Base-by-base conservation (phyloP, 306 rosid genomes). In the Comarum palustre region DNA sequence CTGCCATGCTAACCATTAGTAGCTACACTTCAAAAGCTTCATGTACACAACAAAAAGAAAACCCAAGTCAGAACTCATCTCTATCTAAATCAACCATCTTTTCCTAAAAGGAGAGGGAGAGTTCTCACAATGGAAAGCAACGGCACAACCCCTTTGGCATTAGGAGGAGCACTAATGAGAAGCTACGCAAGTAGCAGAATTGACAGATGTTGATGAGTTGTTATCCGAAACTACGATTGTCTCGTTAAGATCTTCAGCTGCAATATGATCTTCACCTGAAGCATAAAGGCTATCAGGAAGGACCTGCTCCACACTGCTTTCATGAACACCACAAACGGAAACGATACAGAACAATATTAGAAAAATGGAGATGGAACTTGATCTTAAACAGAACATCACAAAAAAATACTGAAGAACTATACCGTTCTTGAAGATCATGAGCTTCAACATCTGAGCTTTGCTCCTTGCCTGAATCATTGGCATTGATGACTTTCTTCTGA, bases 241-340 rank as follows among this genome's bases (percentile, higher is more conserved):
- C 73, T 85, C 90, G n/a, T 75, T 66, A 31, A 66, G 73, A 54
- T 73, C 87, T 52, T 54, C 60, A 27, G 17, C 59, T 29, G 78
- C 47, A 7, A 85, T 61, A 71, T 77, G 75, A 52, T 80, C 82
- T 39, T 66, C 86, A 14, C 88, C 79, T n/a, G 88, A 91, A 71
- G 97, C 89, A 61, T 87, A 91, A 70, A 88, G 90, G 77, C 82
- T 91, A 54, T 91, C 97, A 4, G 96, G 97, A 83, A 94, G 98
- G 73, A 73, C 88, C 81, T 88, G 87, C 76, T 85, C 98, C 71
- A 82, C 74, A 80, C 89, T 94, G 84, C 77, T 81, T 68, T 63
- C 79, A 68, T 6, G 13, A 66, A 74, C 73, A 63, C 14, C 60
- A 45, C 59, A 41, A 11, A 62, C 61, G 50, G 15, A 52, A 34